Base-by-base conservation (phyloP, 106 monocot species). In the Dendrobium catenatum region DNA sequence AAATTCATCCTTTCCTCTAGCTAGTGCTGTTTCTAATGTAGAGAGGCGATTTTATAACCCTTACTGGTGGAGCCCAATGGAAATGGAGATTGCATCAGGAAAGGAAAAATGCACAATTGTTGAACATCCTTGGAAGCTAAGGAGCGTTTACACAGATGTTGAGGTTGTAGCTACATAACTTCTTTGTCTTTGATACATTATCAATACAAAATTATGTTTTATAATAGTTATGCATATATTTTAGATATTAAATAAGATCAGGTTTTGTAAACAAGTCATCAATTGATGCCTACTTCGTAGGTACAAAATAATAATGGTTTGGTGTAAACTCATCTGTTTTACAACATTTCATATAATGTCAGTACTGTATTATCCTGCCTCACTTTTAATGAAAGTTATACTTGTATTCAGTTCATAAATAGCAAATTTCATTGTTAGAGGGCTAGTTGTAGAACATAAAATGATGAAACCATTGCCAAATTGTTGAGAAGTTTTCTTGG, bases 101-200 rank as follows among this genome's bases (percentile, higher is more conserved):
- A 88, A 87, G 77, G 82, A 85, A 77, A 91, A 85, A 24, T 82
- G 87, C 49, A 90, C 79, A 41, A 24, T 70, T 78, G 46, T 95
- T 67, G 85, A 95, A 84, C 98, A 99, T 82, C 79, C 80, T 78
- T 82, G 95, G 79, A 90, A 89, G 80, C 77, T 99, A 64, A 87
- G 88, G 76, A 99, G 98, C 78, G 87, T 82, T 42, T 99, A 99
- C 84, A 70, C 83, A 58, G 93, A 95, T 88, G 95, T 93, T 4
- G 87, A 95, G 94, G 96, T 94, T 84, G 9, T 76, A 49, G 48
- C 76, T 76, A 6, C 43, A 26, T 76, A 13, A 26, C 18, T 76
- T 26, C 0, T 49, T 47, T 49, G 24, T 47, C 2, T 47, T 76
- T 24, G 76, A 76, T 76, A 43, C 74, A 74, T 74, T 20, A 44